Evolutionary conservation across 1,284 basidiomycete genomes (phyloP).

Genomic region (Athelia psychrophila): DNA sequence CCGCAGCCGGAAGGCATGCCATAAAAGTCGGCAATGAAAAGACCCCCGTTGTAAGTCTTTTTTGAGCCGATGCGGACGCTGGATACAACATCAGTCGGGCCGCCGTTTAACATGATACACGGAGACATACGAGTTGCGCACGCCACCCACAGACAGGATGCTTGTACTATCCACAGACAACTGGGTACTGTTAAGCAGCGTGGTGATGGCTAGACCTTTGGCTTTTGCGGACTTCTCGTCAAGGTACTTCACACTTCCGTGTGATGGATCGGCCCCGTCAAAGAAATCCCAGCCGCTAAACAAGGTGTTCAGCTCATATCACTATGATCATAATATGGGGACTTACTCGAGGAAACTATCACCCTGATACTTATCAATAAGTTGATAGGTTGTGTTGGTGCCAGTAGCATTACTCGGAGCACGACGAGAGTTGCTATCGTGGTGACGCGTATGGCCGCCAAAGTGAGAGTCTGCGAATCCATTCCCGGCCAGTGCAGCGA

Average conservation of each 20-base stretch:
- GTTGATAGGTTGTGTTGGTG: not conserved
- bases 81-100: conserved; percentile 3
- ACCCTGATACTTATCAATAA: not conserved
- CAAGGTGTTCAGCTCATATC: not conserved
- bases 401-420: too few species aligned
- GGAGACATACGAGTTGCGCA: conserved; percentile 37
- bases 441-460: too few species aligned
- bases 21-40: conserved; percentile 78
- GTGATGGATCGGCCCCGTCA: conserved; percentile 59
- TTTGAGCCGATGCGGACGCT: conserved; percentile 73
- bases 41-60: conserved; percentile 62
- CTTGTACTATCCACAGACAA: conserved; percentile 63
- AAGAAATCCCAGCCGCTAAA: conserved; percentile 63
- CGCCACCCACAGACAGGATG: conserved; percentile 44
- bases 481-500: too few species aligned
- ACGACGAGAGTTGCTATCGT: too few species aligned
- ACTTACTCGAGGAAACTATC: not conserved
- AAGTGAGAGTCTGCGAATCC: too few species aligned
- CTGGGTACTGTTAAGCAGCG: conserved; percentile 49
- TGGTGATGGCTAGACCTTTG: conserved; percentile 56
- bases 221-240: conserved; percentile 39
- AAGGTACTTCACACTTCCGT: conserved; percentile 60
- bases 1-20: conserved; percentile 79
- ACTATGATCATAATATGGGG: too few species aligned
- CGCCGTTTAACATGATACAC: conserved; percentile 5